Evolutionary conservation across 495 filamentous ascomycete species (phyloP).

Genomic region (Filosporella fistucella): DNA sequence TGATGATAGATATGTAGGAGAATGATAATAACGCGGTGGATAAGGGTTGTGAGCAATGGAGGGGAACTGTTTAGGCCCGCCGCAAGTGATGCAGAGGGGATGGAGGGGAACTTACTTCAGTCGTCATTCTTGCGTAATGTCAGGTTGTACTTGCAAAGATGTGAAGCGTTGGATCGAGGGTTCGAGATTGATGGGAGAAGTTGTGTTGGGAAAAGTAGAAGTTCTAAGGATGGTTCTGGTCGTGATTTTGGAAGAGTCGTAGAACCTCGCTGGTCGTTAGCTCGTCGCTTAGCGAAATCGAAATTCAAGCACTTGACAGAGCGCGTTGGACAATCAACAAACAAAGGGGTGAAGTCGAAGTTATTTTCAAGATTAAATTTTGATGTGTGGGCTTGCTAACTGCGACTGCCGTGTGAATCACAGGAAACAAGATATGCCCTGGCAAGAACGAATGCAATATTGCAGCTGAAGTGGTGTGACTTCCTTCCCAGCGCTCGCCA

Average conservation of each 20-base stretch:
- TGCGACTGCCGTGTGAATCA: too few relatives aligned
- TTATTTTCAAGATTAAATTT: too few relatives aligned
- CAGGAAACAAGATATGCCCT: too few relatives aligned
- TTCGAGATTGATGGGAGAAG: constrained; percentile 7
- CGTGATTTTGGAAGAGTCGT: constrained; percentile 8
- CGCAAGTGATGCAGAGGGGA: constrained; percentile 14
- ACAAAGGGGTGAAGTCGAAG: too few relatives aligned
- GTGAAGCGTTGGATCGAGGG: constrained; percentile 1
- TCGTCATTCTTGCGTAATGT: constrained; percentile 50
- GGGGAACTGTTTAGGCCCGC: constrained; percentile 27
- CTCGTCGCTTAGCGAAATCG: too few relatives aligned
- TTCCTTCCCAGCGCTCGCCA: too few relatives aligned
- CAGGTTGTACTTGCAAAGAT: background rate
- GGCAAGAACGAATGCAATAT: too few relatives aligned
- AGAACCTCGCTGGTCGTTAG: constrained; percentile 1
- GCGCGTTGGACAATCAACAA: too few relatives aligned
- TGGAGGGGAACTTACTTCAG: constrained; percentile 51
- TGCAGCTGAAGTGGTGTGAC: too few relatives aligned
- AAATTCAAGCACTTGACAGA: too few relatives aligned
- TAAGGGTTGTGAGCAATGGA: constrained; percentile 26
- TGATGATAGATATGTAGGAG: background rate
- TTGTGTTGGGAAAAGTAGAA: constrained; percentile 6
- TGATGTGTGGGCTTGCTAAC: too few relatives aligned
- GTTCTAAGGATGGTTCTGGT: too few relatives aligned
- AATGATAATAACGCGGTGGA: constrained; percentile 27